Percentiles rank a stretch among this genome's conserved stretches.
phyloP scores from a whole-genome alignment of 129 eudicot species.

The Arctium lappa region DNA sequence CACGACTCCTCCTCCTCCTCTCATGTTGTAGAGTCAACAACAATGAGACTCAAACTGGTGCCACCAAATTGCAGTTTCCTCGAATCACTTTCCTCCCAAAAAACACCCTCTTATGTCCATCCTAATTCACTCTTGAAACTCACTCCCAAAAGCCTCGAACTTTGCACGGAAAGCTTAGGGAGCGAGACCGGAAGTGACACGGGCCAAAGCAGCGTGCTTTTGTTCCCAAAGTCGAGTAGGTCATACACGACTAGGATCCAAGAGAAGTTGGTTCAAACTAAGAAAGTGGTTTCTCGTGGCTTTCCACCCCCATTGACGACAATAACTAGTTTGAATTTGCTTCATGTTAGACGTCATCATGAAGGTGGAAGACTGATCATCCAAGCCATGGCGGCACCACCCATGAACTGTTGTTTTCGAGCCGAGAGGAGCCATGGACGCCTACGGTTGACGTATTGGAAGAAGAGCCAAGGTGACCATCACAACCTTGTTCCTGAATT shows the following conservation, averaged over 20 bases:
- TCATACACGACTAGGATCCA: neutral
- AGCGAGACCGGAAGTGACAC: slow-evolving; percentile 57
- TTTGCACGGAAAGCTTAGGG: slow-evolving; percentile 72
- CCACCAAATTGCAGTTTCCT: slow-evolving; percentile 28
- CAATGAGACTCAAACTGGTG: slow-evolving; percentile 43
- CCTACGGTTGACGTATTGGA: slow-evolving; percentile 30
- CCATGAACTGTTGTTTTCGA: slow-evolving; percentile 27
- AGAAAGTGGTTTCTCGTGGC: slow-evolving; percentile 16
- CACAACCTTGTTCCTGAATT: neutral
- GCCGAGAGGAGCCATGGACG: slow-evolving; percentile 66
- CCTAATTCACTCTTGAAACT: slow-evolving; percentile 12
- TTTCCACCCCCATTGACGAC: slow-evolving; percentile 74
- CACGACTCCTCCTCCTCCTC: slow-evolving; percentile 19
- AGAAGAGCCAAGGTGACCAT: neutral
- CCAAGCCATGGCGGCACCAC: slow-evolving; percentile 41
- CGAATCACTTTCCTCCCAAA: slow-evolving; percentile 23
- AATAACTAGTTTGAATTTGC: slow-evolving; percentile 33
- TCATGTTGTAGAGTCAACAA: slow-evolving; percentile 24
- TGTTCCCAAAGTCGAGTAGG: neutral
- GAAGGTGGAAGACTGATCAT: slow-evolving; percentile 58
- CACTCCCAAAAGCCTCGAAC: slow-evolving; percentile 46
- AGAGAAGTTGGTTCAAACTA: neutral
- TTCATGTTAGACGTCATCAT: slow-evolving; percentile 34
- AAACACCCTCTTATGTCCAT: slow-evolving; percentile 19
- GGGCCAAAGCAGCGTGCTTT: neutral